Evolutionary conservation across 2,329 filamentous ascomycete genomes (phyloP).

Genomic region (Graphium sp.): DNA sequence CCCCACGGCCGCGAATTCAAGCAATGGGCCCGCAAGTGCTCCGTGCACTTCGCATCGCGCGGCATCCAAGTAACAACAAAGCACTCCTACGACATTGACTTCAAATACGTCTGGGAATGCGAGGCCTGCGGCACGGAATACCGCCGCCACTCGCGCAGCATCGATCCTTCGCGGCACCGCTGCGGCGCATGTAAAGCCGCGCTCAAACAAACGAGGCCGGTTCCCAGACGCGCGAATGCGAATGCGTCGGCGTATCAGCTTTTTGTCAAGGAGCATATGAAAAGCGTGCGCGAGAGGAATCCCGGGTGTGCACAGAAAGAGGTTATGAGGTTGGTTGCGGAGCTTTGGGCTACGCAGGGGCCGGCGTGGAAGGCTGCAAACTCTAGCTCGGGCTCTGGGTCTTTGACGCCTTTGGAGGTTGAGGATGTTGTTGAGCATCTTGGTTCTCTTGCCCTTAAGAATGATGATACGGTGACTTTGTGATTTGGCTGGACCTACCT

Average conservation of each 20-base stretch:
- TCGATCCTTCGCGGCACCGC: slow-evolving; percentile 52
- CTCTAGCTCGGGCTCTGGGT: not conserved
- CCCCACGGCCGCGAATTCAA: slow-evolving; percentile 82
- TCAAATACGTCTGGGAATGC: slow-evolving; percentile 83
- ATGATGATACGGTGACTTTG: not conserved
- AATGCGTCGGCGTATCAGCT: slow-evolving; percentile 26
- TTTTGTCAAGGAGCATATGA: slow-evolving; percentile 53
- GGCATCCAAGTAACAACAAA: slow-evolving; percentile 74
- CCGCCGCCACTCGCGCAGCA: slow-evolving; percentile 73
- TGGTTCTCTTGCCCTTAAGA: slow-evolving; percentile 2
- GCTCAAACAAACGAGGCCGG: slow-evolving; percentile 65
- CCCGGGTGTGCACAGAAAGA: slow-evolving; percentile 44
- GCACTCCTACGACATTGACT: slow-evolving; percentile 79
- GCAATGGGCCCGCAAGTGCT: slow-evolving; percentile 45
- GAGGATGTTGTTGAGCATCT: slow-evolving; percentile 8
- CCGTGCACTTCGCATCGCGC: slow-evolving; percentile 35
- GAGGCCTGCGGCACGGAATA: slow-evolving; percentile 51
- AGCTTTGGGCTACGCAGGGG: slow-evolving; percentile 39
- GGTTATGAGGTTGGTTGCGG: slow-evolving; percentile 51
- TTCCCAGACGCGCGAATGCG: slow-evolving; percentile 30
- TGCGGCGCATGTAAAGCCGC: slow-evolving; percentile 62
- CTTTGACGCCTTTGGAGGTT: not conserved
- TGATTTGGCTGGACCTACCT: too few species aligned
- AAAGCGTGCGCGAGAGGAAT: slow-evolving; percentile 35
- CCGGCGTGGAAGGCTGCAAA: slow-evolving; percentile 15